Evolutionary conservation across 2,329 filamentous ascomycete species (phyloP).

Genomic region (Exophiala dermatitidis): DNA sequence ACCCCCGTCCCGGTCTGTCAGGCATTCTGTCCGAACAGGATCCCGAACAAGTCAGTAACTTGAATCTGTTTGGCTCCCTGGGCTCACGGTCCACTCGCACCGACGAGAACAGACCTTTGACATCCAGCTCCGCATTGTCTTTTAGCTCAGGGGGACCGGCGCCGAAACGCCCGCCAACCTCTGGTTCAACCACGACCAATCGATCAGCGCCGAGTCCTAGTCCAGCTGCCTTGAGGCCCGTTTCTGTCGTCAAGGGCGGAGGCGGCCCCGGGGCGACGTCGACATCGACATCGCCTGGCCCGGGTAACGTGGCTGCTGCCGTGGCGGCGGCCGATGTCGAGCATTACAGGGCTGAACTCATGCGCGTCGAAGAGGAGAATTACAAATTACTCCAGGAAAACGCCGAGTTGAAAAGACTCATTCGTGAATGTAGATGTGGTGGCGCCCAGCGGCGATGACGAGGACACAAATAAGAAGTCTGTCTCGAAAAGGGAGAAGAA

Average conservation of each 20-base stretch:
- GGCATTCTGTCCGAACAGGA: slow-evolving; percentile 26
- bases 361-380: slow-evolving; percentile 26
- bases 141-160: slow-evolving; percentile 9
- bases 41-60: slow-evolving; percentile 23
- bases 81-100: slow-evolving; percentile 4
- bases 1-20: slow-evolving; percentile 18
- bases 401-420: slow-evolving; percentile 70
- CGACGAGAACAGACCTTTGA: slow-evolving; percentile 25
- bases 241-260: background rate
- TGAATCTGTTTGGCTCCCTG: background rate
- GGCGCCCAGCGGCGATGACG: slow-evolving; percentile 8
- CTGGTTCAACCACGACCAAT: slow-evolving; percentile 18
- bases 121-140: slow-evolving; percentile 19
- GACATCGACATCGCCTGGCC: too few relatives aligned
- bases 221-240: slow-evolving; percentile 3
- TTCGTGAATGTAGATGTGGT: slow-evolving; percentile 34
- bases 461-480: background rate
- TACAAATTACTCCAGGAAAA: slow-evolving; percentile 73
- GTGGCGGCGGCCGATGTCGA: slow-evolving; percentile 9
- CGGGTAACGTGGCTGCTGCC: too few relatives aligned
- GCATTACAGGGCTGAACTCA: slow-evolving; percentile 26
- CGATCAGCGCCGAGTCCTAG: slow-evolving; percentile 19
- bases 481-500: too few relatives aligned
- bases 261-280: too few relatives aligned
- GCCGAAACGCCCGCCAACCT: slow-evolving; percentile 14